Evolutionary conservation across 78 protist species (phyloP).

Genomic region (Cavenderia fasciculata): DNA sequence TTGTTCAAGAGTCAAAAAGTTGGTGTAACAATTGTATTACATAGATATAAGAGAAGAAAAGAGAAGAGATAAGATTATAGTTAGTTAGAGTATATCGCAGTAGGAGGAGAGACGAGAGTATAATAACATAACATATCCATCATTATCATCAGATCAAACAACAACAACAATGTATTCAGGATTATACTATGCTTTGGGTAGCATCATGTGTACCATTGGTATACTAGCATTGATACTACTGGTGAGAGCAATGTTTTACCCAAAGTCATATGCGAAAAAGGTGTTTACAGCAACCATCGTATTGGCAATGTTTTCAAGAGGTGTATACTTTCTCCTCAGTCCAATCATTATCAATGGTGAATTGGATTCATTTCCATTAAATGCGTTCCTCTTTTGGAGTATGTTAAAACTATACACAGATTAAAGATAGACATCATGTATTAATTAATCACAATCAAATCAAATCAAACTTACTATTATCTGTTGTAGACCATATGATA

Average conservation of each 20-base stretch:
- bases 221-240: not conserved
- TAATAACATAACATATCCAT: too few species aligned
- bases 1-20: too few species aligned
- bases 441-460: too few species aligned
- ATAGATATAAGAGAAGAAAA: too few species aligned
- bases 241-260: not conserved
- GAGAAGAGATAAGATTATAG: too few species aligned
- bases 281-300: slow-evolving; percentile 6
- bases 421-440: too few species aligned
- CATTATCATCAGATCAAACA: too few species aligned
- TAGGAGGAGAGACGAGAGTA: too few species aligned
- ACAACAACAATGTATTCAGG: slow-evolving; percentile 4
- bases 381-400: slow-evolving; percentile 40
- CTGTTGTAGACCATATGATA: slow-evolving; percentile 57
- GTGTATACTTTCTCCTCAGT: slow-evolving; percentile 22
- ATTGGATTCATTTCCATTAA: slow-evolving; percentile 22
- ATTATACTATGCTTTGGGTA: slow-evolving; percentile 20
- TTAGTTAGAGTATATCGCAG: too few species aligned
- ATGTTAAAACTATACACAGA: too few species aligned
- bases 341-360: slow-evolving; percentile 16
- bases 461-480: too few species aligned
- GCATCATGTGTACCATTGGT: slow-evolving; percentile 19
- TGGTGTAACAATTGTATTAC: too few species aligned
- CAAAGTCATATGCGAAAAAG: slow-evolving; percentile 18
- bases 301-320: slow-evolving; percentile 39